Conservation (phyloP, 2,329 filamentous ascomycete species). For the Bipolaris sorokiniana region DNA sequence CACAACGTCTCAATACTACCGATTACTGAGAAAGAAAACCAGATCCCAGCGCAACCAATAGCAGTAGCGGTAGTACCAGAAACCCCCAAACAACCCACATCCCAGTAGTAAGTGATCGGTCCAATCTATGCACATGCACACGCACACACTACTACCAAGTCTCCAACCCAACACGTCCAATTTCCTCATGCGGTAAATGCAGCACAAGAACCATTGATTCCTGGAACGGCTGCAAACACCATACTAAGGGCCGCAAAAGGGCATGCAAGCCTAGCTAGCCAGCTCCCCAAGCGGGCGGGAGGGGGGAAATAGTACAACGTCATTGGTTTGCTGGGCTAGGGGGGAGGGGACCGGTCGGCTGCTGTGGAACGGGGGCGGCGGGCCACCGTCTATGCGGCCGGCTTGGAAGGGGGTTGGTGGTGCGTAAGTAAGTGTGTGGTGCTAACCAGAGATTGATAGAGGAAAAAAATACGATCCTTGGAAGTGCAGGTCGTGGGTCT, state of each 20-base stretch:
- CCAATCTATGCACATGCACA: too few species aligned
- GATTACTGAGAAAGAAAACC: too few species aligned
- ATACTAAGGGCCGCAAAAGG: conserved; percentile 23
- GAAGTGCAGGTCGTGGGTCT: not conserved
- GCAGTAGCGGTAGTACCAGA: too few species aligned
- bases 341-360: conserved; percentile 1
- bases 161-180: not conserved
- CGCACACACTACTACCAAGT: not conserved
- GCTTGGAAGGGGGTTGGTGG: not conserved
- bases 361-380: conserved; percentile 8
- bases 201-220: conserved; percentile 28
- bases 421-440: not conserved
- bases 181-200: conserved; percentile 33
- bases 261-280: conserved; percentile 17
- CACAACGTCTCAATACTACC: too few species aligned
- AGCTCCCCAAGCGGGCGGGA: too few species aligned
- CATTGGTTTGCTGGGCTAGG: not conserved
- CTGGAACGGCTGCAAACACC: conserved; percentile 45
- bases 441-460: conserved; percentile 3
- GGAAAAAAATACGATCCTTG: not conserved
- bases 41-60: too few species aligned
- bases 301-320: too few species aligned
- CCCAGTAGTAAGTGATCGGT: too few species aligned
- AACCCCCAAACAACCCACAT: too few species aligned
- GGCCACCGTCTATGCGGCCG: conserved; percentile 12